phyloP scores from a whole-genome alignment of 192 early-diverging fungal species.

The Diversispora eburnea region DNA sequence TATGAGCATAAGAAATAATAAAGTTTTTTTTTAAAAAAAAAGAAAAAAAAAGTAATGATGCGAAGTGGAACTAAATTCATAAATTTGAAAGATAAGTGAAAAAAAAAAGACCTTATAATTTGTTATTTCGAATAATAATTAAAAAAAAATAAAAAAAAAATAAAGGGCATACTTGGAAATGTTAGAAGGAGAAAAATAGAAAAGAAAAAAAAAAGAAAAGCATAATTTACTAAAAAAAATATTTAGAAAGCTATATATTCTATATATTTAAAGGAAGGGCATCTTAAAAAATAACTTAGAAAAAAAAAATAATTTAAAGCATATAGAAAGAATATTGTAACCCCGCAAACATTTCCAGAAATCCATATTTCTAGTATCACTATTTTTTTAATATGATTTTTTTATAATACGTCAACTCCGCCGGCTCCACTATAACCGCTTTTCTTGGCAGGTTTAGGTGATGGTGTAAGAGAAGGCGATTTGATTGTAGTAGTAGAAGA shows the following conservation, averaged over 20 bases:
- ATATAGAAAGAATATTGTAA: neutral
- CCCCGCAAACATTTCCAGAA: conserved; percentile 22
- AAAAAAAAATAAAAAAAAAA: conserved; percentile 4
- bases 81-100: neutral
- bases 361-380: too few species aligned
- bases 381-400: neutral
- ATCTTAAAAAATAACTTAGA: too few species aligned
- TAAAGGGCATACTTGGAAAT: neutral
- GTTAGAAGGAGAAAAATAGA: neutral
- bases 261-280: too few species aligned
- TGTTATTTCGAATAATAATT: neutral
- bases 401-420: conserved; percentile 28
- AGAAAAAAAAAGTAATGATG: neutral
- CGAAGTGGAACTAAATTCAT: neutral
- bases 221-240: too few species aligned
- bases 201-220: neutral
- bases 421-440: conserved; percentile 28
- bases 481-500: neutral
- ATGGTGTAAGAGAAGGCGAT: too few species aligned
- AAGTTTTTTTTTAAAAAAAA: neutral
- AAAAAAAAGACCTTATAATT: too few species aligned
- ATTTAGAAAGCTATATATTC: too few species aligned
- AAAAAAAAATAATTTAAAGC: neutral
- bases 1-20: conserved; percentile 17
- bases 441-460: neutral